phyloP scores from a whole-genome alignment of 306 rosid species.

The Medicago ruthenica region DNA sequence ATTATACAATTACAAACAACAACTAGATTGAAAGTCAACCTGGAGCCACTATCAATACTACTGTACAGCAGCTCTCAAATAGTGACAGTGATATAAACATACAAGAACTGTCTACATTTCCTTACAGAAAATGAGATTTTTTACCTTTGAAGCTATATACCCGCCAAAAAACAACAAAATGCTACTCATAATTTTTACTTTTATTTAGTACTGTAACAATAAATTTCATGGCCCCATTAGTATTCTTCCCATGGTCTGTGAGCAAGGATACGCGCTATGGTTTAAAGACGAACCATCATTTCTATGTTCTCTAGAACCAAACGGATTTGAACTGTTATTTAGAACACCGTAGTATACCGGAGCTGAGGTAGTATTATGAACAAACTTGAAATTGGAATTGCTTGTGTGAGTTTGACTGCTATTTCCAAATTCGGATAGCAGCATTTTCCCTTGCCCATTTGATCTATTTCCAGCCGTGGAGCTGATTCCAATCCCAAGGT shows the following conservation, averaged over 20 bases:
- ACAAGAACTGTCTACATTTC: constrained; percentile 46
- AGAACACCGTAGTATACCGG: constrained; percentile 68
- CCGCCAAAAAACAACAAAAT: constrained; percentile 42
- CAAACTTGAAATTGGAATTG: constrained; percentile 65
- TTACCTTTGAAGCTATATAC: constrained; percentile 39
- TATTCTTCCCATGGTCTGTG: constrained; percentile 80
- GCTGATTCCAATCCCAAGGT: constrained; percentile 89
- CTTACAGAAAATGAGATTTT: constrained; percentile 49
- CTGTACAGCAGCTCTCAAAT: constrained; percentile 50
- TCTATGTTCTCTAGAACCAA: constrained; percentile 76
- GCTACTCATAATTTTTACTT: constrained; percentile 51
- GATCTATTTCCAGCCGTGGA: constrained; percentile 64
- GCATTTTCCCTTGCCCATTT: constrained; percentile 54
- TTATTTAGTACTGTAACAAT: constrained; percentile 23
- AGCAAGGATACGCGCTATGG: constrained; percentile 73
- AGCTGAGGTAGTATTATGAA: constrained; percentile 57
- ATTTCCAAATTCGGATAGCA: constrained; percentile 54
- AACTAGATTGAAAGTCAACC: constrained; percentile 52
- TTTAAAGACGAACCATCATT: constrained; percentile 62
- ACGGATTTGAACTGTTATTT: constrained; percentile 56
- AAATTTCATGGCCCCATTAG: constrained; percentile 82
- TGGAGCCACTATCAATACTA: constrained; percentile 43
- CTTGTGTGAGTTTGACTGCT: constrained; percentile 53
- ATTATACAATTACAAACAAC: constrained; percentile 56
- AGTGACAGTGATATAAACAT: constrained; percentile 34